Evolutionary conservation across 495 filamentous ascomycete species (phyloP), one percentile per base, ranked within the genome.

Genomic region (Aspergillus incahuasiensis): DNA sequence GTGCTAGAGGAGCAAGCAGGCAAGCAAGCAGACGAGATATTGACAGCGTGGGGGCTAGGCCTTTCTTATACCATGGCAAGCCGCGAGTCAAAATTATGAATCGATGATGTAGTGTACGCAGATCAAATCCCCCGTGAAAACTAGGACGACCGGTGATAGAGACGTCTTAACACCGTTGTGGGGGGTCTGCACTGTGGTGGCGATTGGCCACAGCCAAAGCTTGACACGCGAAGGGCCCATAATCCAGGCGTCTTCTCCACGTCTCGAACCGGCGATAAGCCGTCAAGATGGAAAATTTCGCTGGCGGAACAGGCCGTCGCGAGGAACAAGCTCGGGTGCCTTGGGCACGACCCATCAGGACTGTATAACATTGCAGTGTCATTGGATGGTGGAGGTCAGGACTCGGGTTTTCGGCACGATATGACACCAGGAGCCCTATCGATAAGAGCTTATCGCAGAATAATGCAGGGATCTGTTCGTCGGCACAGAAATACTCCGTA

Each of bases 151-250:
- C 52, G 52, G 41, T 30, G 30, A 54, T 47, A 54, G 34, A 46
- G 18, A 39, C 34, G 22, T 32, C 18, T 57, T 57, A 57, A 51
- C 40, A 44, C 54, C 47, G 54, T 42, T 20, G 19, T 5, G 21
- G 48, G 34, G 19, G 38, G 25, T 41, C 24, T 35, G 20, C 12
- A 43, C 9, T 15, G 13, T 32, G 22, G 38, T 9, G 22, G 46
- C 47, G 34, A 50, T 56, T 42, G 53, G 53, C 53, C 16, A 34
- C n/a, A 24, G 30, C 22, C 9, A 55, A 51, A 57, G 54, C 54
- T 57, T 57, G 54, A 57, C 54, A 40, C 16, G 38, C 38, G 38
- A 40, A 40, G 38, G 38, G 38, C 6, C 45, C 28, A 30, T 19
- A 19, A 24, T 24, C 24, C 25, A 22, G 38, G 38, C 25, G 8